These are phyloP conservation scores for Xylogone sp. DNA, from an alignment of 2,329 filamentous ascomycete species.

Conservation along the genomic window DNA sequence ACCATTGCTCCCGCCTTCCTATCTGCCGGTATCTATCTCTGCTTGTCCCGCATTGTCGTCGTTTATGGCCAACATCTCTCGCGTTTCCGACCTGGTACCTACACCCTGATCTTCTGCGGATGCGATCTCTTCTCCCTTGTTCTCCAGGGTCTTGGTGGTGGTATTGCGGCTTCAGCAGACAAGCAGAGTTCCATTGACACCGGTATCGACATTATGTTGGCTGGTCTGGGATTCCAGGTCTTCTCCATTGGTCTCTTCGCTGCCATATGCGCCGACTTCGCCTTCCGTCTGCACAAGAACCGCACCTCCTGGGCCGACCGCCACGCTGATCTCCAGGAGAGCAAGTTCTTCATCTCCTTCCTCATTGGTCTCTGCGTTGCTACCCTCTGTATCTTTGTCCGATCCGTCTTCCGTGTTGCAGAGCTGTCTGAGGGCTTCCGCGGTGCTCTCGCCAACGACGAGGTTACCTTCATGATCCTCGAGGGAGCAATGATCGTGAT, in stretches of 20 bases:
- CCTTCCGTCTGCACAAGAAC: constrained; percentile 2
- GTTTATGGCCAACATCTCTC: constrained; percentile 47
- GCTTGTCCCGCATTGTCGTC: constrained; percentile 52
- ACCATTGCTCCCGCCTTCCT: constrained; percentile 41
- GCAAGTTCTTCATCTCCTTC: constrained; percentile 35
- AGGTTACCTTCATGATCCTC: constrained; percentile 39
- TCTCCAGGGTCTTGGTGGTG: constrained; percentile 55
- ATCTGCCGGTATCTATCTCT: constrained; percentile 59
- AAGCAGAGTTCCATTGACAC: constrained; percentile 13
- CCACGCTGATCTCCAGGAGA: neutral
- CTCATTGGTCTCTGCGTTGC: constrained; percentile 53
- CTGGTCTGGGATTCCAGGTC: constrained; percentile 36
- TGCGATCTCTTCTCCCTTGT: constrained; percentile 55
- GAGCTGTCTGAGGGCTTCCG: constrained; percentile 52
- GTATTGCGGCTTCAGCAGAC: constrained; percentile 46
- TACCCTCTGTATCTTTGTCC: constrained; percentile 50
- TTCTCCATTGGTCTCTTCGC: constrained; percentile 28
- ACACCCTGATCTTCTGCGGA: constrained; percentile 44
- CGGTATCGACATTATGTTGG: constrained; percentile 33
- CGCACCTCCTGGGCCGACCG: neutral
- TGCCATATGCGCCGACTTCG: constrained; percentile 3
- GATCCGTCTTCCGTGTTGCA: constrained; percentile 52
- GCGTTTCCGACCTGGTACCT: constrained; percentile 42
- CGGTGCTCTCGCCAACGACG: constrained; percentile 41
- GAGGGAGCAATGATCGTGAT: constrained; percentile 36